Evolutionary conservation across 306 rosid genomes (phyloP), one percentile per base, ranked within the genome.

Genomic region (Begonia peltatifolia): DNA sequence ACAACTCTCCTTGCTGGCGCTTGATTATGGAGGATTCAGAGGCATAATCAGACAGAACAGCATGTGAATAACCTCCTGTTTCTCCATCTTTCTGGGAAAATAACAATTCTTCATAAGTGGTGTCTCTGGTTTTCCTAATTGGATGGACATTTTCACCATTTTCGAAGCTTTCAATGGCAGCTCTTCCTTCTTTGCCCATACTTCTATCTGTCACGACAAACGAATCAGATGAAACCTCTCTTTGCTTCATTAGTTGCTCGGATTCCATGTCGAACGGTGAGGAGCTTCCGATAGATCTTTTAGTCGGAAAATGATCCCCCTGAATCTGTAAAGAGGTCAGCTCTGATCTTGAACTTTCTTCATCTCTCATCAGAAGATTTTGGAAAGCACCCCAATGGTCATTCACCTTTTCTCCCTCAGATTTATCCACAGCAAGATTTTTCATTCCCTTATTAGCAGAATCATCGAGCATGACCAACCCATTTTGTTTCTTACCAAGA

Each of bases 341-440:
- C 60, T 77, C 80, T n/a, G 60, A 53, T 49, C 38, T 75, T 46
- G 17, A 51, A 41, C 55, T 1, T 84, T 54, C 62, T 78, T 94
- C 30, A 36, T 90, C 94, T 59, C 84, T 67, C 79, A 86, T 50
- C 55, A 92, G 88, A 75, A 92, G 87, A 74, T 73, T 79, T 66
- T 92, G 96, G 72, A 92, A 92, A 77, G 96, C 81, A 72, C 63
- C 83, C 99, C 99, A 92, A 69, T 65, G 66, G 67, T 75, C 60
- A 54, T 63, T 76, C 52, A 62, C 71, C 64, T 83, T 86, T 17
- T 55, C 54, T 52, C 71, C 74, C 58, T 57, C 63, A n/a, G 73
- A 71, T 54, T 73, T 60, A 42, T 57, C 63, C 10, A 59, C 56
- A 38, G 16, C 65, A 11, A 13, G 52, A 46, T 30, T 53, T 41